These are phyloP conservation scores for Mucor circinelloides DNA, from an alignment of 371 early-diverging fungal species.

Conservation along the genomic window DNA sequence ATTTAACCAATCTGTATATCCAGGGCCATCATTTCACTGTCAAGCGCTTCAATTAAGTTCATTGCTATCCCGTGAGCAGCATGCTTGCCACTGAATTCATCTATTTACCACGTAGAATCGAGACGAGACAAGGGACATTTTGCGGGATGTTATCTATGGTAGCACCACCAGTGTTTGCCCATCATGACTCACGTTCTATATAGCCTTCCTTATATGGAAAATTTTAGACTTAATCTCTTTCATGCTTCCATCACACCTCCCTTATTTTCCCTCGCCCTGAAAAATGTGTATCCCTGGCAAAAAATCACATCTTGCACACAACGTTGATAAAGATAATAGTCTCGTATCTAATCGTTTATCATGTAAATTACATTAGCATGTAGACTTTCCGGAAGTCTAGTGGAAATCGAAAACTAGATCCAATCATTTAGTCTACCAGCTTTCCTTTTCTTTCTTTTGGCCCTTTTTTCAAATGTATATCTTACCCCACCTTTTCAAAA, in stretches of 20 bases:
- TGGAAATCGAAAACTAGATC: neutral
- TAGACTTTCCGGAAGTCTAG: neutral
- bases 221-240: neutral
- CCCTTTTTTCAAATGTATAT: neutral
- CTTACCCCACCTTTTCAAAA: neutral
- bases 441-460: neutral
- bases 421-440: neutral
- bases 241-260: neutral
- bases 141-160: neutral
- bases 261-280: neutral
- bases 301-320: too few relatives aligned
- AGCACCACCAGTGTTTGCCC: neutral
- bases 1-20: neutral
- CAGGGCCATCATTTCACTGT: neutral
- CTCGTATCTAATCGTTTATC: neutral
- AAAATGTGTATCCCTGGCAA: neutral
- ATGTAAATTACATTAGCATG: too few relatives aligned
- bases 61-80: too few relatives aligned
- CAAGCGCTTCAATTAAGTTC: neutral
- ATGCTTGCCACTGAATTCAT: neutral
- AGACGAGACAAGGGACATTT: neutral
- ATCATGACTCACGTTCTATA: neutral
- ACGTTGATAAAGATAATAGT: neutral
- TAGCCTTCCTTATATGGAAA: neutral
- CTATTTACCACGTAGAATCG: neutral